phyloP scores from a whole-genome alignment of 1,284 basidiomycete genomes.

The Rhodotorula sp. region DNA sequence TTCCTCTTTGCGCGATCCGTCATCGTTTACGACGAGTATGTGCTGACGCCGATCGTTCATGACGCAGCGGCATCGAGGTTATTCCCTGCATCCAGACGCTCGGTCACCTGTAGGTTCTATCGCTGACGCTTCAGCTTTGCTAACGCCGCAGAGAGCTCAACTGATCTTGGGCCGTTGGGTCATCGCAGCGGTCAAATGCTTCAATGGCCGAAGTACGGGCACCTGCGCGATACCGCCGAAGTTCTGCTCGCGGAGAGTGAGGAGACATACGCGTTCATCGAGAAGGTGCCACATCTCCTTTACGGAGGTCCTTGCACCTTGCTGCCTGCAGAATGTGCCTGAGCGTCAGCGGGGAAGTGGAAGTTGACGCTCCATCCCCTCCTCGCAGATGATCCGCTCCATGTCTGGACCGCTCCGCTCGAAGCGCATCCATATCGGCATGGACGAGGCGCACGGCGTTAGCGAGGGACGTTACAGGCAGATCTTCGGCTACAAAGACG shows the following conservation, averaged over 20 bases:
- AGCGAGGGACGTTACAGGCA: conserved; percentile 48
- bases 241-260: conserved; percentile 47
- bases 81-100: conserved; percentile 48
- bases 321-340: too few relatives aligned
- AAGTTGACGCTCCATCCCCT: too few relatives aligned
- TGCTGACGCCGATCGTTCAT: background rate
- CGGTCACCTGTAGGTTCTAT: conserved; percentile 44
- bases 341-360: background rate
- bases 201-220: conserved; percentile 49
- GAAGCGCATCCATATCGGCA: conserved; percentile 47
- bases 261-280: conserved; percentile 48
- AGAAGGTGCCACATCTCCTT: too few relatives aligned
- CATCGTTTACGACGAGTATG: too few relatives aligned
- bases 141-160: too few relatives aligned
- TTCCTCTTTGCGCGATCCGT: background rate
- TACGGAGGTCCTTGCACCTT: too few relatives aligned
- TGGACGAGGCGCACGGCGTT: conserved; percentile 49
- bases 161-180: background rate
- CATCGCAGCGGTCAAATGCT: conserved; percentile 48
- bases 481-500: conserved; percentile 48
- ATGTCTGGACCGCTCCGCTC: conserved; percentile 46
- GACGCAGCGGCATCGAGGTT: conserved; percentile 44
- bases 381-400: conserved; percentile 42
- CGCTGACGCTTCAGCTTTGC: background rate
- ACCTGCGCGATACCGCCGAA: conserved; percentile 48